Percentiles rank a stretch among this genome's conserved stretches.
phyloP scores from a whole-genome alignment of 495 filamentous ascomycete genomes.

The Trichoderma virens region DNA sequence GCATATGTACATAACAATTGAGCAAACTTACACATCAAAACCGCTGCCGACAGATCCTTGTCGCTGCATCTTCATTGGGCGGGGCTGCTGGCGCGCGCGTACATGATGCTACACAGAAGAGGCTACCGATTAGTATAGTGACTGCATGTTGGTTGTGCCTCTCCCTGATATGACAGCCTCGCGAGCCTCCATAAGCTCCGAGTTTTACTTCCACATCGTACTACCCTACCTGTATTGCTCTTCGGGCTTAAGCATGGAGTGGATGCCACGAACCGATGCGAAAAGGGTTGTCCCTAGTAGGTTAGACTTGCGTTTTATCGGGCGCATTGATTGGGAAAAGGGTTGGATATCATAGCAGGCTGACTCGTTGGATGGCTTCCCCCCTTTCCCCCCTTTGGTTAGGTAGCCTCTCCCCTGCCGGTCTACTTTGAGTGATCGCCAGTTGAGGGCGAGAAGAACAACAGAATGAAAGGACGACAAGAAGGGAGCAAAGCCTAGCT shows the following conservation, averaged over 20 bases:
- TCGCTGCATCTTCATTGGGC: background rate
- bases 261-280: background rate
- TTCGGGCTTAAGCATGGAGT: too few relatives aligned
- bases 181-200: too few relatives aligned
- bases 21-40: too few relatives aligned
- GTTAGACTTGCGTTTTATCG: background rate
- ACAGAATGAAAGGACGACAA: background rate
- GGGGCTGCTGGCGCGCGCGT: slow-evolving; percentile 1
- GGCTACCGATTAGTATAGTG: background rate
- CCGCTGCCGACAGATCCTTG: background rate
- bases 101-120: background rate
- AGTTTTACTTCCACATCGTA: too few relatives aligned
- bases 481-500: background rate
- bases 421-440: background rate
- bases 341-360: slow-evolving; percentile 1
- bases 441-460: background rate
- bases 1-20: too few relatives aligned
- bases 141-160: background rate
- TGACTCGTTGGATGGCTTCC: background rate
- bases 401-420: background rate
- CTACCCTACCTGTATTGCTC: too few relatives aligned
- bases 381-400: background rate
- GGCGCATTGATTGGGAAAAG: background rate
- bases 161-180: background rate
- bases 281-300: background rate